phyloP scores from a whole-genome alignment of 305 asterid species.

The Fraxinus sp. region DNA sequence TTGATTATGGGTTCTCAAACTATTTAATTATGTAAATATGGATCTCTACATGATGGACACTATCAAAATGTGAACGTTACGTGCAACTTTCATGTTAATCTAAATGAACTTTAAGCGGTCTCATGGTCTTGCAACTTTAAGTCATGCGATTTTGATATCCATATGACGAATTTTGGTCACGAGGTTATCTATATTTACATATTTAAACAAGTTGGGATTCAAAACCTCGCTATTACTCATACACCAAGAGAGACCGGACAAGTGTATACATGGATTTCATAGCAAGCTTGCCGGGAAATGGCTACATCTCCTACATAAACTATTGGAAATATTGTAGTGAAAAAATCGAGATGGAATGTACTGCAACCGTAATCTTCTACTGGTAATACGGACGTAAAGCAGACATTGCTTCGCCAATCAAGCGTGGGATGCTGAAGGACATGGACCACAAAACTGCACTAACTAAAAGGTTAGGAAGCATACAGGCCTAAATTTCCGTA shows the following conservation, averaged over 20 bases:
- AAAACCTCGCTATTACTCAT: background rate
- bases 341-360: background rate
- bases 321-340: background rate
- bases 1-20: background rate
- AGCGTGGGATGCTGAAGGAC: background rate
- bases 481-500: background rate
- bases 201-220: background rate
- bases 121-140: background rate
- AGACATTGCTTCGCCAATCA: background rate
- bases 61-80: background rate
- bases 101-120: background rate
- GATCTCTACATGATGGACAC: background rate
- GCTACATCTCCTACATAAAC: background rate
- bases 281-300: background rate
- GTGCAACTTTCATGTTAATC: no score
- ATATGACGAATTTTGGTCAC: background rate
- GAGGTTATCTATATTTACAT: background rate
- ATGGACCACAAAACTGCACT: background rate
- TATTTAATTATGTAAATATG: background rate
- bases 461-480: no score
- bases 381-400: background rate
- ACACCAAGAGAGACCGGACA: background rate
- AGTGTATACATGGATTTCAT: background rate
- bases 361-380: no score
- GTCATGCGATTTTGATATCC: background rate